Evolutionary conservation across 129 eudicot species (phyloP).

Genomic region (Lonicera japonica): DNA sequence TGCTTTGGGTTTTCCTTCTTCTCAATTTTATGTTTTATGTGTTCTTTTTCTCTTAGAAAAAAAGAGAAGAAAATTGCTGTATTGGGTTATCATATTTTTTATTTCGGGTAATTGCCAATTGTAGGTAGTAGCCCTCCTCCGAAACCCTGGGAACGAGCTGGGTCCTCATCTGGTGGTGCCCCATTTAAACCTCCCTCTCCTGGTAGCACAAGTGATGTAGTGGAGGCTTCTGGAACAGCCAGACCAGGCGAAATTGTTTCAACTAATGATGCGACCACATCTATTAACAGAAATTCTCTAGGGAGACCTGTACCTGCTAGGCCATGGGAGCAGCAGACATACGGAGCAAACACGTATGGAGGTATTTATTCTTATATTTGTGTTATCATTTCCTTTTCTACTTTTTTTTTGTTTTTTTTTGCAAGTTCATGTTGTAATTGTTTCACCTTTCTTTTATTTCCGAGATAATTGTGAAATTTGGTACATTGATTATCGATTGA

Average conservation of each 20-base stretch:
- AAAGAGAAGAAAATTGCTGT: background rate
- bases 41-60: background rate
- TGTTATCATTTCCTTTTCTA: no score
- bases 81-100: background rate
- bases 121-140: constrained; percentile 72
- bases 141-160: constrained; percentile 97
- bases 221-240: constrained; percentile 96
- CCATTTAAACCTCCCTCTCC: constrained; percentile 89
- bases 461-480: background rate
- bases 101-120: background rate
- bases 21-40: background rate
- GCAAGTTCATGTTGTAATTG: no score
- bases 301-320: constrained; percentile 89
- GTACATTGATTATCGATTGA: no score
- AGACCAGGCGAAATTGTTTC: constrained; percentile 91
- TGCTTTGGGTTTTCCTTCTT: no score
- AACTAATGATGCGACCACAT: constrained; percentile 40
- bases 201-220: constrained; percentile 90
- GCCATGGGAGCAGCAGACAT: constrained; percentile 87
- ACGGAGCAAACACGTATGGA: constrained; percentile 45
- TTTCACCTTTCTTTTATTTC: no score
- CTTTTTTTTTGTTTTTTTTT: background rate
- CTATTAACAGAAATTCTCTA: constrained; percentile 48
- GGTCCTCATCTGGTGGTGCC: constrained; percentile 76
- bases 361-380: constrained; percentile 28